Evolutionary conservation across 768 basidiomycete genomes (phyloP).

Genomic region (Tephrocybe rancida): DNA sequence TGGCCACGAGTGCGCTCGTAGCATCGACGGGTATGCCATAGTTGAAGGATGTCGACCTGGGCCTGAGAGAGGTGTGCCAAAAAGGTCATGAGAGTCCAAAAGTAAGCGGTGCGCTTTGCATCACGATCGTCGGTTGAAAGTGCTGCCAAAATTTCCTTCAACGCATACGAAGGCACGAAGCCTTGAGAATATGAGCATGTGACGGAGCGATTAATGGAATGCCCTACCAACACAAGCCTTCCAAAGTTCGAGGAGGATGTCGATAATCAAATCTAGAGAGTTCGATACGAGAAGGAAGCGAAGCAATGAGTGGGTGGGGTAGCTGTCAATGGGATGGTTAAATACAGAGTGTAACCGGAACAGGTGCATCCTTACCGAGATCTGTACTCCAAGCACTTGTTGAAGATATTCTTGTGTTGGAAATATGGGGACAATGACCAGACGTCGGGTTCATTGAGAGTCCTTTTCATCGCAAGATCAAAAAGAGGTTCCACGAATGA

Average conservation of each 20-base stretch:
- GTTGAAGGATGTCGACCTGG: slow-evolving; percentile 61
- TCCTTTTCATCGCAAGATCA: slow-evolving; percentile 48
- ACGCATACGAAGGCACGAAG: slow-evolving; percentile 66
- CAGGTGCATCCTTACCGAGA: slow-evolving; percentile 28
- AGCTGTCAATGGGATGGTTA: slow-evolving; percentile 27
- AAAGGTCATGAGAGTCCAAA: slow-evolving; percentile 63
- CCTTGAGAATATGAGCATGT: slow-evolving; percentile 35
- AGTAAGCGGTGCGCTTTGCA: slow-evolving; percentile 48
- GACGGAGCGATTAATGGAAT: background rate
- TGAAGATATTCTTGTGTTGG: slow-evolving; percentile 66
- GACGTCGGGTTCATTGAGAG: slow-evolving; percentile 53
- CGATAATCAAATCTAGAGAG: slow-evolving; percentile 68
- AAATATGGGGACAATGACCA: slow-evolving; percentile 73
- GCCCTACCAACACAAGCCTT: slow-evolving; percentile 51
- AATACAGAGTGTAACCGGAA: background rate
- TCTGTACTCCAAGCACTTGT: slow-evolving; percentile 59
- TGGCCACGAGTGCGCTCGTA: slow-evolving; percentile 76
- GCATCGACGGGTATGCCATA: slow-evolving; percentile 69
- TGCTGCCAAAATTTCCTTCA: slow-evolving; percentile 59
- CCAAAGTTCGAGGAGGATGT: slow-evolving; percentile 61
- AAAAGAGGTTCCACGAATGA: slow-evolving; percentile 68
- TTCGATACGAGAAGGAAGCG: slow-evolving; percentile 67
- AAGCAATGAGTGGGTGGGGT: slow-evolving; percentile 59
- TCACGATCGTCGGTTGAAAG: slow-evolving; percentile 45
- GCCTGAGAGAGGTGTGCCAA: slow-evolving; percentile 68